Conservation (phyloP, 2,329 filamentous ascomycete species). For the Camillea tinctor region DNA sequence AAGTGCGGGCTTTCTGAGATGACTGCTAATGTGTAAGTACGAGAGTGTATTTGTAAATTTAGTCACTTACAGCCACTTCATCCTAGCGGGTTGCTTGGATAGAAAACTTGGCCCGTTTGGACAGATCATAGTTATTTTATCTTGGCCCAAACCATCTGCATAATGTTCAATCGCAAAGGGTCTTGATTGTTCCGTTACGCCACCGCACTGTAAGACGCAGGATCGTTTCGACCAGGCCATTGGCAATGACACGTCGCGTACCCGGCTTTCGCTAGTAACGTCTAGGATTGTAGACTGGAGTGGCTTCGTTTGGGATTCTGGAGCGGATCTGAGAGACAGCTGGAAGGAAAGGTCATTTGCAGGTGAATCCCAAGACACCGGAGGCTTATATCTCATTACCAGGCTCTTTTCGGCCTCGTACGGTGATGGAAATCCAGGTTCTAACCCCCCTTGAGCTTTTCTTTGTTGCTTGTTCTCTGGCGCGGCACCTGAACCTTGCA, state of each 20-base stretch:
- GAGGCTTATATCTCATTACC: not conserved
- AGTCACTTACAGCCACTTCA: slow-evolving; percentile 8
- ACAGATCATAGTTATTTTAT: slow-evolving; percentile 7
- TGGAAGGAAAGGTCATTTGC: slow-evolving; percentile 5
- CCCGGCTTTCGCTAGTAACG: not conserved
- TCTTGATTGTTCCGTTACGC: slow-evolving; percentile 2
- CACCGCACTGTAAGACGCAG: not conserved
- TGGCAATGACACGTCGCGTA: too few species aligned
- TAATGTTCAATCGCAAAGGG: slow-evolving; percentile 8
- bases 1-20: slow-evolving; percentile 6
- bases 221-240: not conserved
- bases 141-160: slow-evolving; percentile 6
- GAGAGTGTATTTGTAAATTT: not conserved
- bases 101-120: not conserved
- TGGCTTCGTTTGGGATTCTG: not conserved
- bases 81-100: not conserved
- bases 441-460: not conserved
- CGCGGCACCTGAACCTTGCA: too few species aligned
- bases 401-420: not conserved
- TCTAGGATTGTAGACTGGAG: not conserved
- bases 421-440: not conserved
- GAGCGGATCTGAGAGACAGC: slow-evolving; percentile 2
- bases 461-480: not conserved
- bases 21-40: slow-evolving; percentile 1
- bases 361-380: not conserved